Evolutionary conservation across 2,329 filamentous ascomycete genomes (phyloP), one percentile per base, ranked within the genome.

Genomic region (Nigrograna mackinnonii): DNA sequence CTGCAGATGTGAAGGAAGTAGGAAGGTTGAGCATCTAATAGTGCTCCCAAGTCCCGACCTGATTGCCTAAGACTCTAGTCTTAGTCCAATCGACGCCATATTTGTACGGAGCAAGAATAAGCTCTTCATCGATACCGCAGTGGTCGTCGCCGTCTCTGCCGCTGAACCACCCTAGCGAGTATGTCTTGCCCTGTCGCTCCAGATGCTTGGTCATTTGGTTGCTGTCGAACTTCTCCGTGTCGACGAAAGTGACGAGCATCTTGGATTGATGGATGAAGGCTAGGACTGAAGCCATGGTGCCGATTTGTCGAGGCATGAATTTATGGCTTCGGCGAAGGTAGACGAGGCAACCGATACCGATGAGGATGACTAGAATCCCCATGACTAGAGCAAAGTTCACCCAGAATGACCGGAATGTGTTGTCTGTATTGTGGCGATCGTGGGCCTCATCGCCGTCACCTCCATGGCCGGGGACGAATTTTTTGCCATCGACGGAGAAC

Each of bases 251-350:
- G 49, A 83, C 84, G 34, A 91, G 71, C 87, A 91, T 91, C 68
- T 87, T 87, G 64, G 80, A 86, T 69, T 90, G 86, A 66, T 91
- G 85, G 46, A 91, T 87, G 58, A 86, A 91, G 0, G 86, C 86
- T 40, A 92, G 74, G 39, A 91, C 81, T 32, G 81, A 84, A 2
- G 87, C 84, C 54, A 92, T 91, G 16, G 87, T 90, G 55, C 85
- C 89, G 4, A 87, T 87, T 71, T 91, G 86, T 4, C 88, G 80
- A 1, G 88, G 88, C 42, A 91, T 72, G 65, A 91, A 91, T 2
- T 87, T 80, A 41, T 83, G 80, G 0, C 83, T 77, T 12, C 87
- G 80, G 2, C 80, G 78, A 14, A 74, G 43, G 57, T 86, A 86
- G 14, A 87, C 84, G 1, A 84, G 56, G 1, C 68, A 64, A 1